phyloP scores from a whole-genome alignment of 2,329 filamentous ascomycete genomes.

The Phialophora chinensis region DNA sequence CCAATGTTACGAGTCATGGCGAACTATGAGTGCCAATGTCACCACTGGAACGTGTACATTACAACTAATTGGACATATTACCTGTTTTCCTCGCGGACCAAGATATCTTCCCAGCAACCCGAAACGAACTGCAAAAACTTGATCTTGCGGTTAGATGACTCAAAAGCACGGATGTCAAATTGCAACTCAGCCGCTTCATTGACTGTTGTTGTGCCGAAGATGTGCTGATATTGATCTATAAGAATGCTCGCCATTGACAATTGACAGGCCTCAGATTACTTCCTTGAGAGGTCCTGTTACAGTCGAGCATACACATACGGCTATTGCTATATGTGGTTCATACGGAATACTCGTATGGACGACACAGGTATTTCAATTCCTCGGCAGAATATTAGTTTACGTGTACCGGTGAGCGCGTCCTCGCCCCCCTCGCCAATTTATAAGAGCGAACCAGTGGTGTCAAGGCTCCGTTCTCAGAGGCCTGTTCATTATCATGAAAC shows the following conservation, averaged over 20 bases:
- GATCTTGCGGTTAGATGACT: background rate
- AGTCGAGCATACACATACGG: constrained; percentile 26
- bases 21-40: constrained; percentile 25
- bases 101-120: background rate
- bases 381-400: background rate
- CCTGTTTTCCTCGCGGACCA: background rate
- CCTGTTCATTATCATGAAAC: background rate
- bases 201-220: constrained; percentile 98
- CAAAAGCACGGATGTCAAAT: constrained; percentile 98
- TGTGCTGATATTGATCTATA: constrained; percentile 76
- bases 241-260: constrained; percentile 35
- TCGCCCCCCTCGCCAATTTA: background rate
- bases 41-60: constrained; percentile 19
- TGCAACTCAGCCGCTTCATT: constrained; percentile 81
- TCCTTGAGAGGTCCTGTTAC: constrained; percentile 37
- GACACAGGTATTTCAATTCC: background rate
- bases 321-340: background rate
- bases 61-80: constrained; percentile 2
- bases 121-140: background rate
- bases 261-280: constrained; percentile 34
- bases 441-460: background rate
- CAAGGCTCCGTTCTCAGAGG: background rate
- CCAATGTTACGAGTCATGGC: constrained; percentile 19
- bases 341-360: too few species aligned
- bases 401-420: background rate